Evolutionary conservation across 495 filamentous ascomycete species (phyloP), one percentile per base, ranked within the genome.

Genomic region (Echria macrotheca): DNA sequence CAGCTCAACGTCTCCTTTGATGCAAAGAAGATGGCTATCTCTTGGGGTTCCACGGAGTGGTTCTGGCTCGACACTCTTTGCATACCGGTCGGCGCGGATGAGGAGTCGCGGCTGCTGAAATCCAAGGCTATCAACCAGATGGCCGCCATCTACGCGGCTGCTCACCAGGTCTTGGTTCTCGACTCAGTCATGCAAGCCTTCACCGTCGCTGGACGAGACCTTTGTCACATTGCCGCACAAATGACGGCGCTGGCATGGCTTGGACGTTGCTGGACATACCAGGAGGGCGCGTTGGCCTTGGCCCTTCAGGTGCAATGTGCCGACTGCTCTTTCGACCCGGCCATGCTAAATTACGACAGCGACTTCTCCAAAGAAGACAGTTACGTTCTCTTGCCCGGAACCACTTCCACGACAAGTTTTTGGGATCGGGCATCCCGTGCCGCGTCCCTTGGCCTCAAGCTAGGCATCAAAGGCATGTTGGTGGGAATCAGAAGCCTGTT

Each of bases 1-100:
- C 41, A 44, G 14, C 41, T 44, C 12, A 44, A 29, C 25, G 8
- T 29, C 12, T 10, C 12, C 7, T 7, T 44, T 19, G 41, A 44
- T 14, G 41, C 8, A n/a, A 44, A 15, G 23, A 3, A 18, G 22
- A 4, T 29, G 41, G 29, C 14, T 10, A n/a, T 44, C 4, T n/a
- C 23, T 28, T 44, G 41, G 40, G 40, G 41, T 6, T 15, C 41
- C 8, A 44, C 41, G 4, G 41, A 44, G 14, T 44, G 41, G 41
- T 44, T 44, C 23, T 44, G 41, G 41, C 41, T 44, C 41, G 41
- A 29, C 41, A 44, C 41, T n/a, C 25, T 44, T 1, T 44, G 41
- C 12, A 44, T 44, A 8, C 41, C 23, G 4, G 41, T 44, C 19
- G 23, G 41, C 7, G 5, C 41, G 4, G 41, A 29, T 4, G 41